Conservation (phyloP, 768 basidiomycete species). For the Bullera alba region DNA sequence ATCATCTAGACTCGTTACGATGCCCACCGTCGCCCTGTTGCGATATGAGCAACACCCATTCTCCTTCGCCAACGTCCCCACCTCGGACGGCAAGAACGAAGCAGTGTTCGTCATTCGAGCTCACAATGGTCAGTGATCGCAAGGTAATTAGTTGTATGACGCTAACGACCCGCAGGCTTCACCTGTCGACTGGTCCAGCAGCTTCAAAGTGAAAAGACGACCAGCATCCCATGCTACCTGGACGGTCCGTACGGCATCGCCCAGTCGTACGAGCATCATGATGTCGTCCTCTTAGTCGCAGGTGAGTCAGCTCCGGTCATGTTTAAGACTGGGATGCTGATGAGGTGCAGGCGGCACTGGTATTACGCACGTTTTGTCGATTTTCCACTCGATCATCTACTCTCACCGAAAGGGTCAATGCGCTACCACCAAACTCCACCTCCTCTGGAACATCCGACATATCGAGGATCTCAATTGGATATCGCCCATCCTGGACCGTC, state of each 20-base stretch:
- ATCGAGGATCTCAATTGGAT: constrained; percentile 6
- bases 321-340: neutral
- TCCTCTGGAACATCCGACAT: constrained; percentile 19
- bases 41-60: constrained; percentile 1
- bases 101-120: constrained; percentile 6
- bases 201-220: neutral
- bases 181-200: neutral
- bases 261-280: neutral
- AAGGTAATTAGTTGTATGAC: neutral
- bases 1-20: neutral
- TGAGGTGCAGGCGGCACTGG: constrained; percentile 5
- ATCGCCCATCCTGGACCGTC: neutral
- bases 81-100: neutral
- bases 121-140: neutral
- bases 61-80: constrained; percentile 3
- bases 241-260: constrained; percentile 7
- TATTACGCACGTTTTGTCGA: constrained; percentile 5
- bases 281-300: constrained; percentile 3
- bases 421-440: constrained; percentile 10
- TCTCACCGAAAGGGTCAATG: constrained; percentile 1
- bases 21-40: constrained; percentile 1
- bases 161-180: neutral
- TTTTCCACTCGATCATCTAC: constrained; percentile 2
- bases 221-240: neutral
- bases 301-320: neutral